Conservation (phyloP, 192 early-diverging fungal species). For the Podila verticillata region DNA sequence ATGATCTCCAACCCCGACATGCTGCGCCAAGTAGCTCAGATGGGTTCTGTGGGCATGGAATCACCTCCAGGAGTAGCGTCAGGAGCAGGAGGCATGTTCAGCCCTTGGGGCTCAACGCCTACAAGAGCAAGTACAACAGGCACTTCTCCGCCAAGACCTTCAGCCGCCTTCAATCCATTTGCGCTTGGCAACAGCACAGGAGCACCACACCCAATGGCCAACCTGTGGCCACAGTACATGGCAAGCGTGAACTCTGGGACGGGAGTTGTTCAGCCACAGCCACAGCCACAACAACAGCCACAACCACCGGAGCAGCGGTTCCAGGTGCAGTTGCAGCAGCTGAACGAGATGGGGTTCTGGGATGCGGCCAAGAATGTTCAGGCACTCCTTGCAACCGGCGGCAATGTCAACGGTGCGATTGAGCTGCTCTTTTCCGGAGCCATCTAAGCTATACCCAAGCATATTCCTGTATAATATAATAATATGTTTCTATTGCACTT, state of each 20-base stretch:
- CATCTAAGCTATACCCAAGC: constrained; percentile 12
- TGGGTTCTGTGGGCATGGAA: constrained; percentile 52
- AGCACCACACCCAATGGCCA: constrained; percentile 16
- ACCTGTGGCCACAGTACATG: constrained; percentile 12
- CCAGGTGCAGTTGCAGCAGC: constrained; percentile 79
- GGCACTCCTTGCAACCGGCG: constrained; percentile 78
- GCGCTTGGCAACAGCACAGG: constrained; percentile 14
- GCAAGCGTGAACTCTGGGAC: constrained; percentile 7
- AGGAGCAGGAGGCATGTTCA: not conserved
- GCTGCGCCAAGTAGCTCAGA: constrained; percentile 73
- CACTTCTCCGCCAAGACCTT: constrained; percentile 5
- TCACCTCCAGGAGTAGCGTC: constrained; percentile 1
- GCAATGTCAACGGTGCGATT: constrained; percentile 93
- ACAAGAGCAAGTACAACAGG: constrained; percentile 7
- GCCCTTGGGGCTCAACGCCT: constrained; percentile 13
- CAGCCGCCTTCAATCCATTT: constrained; percentile 50
- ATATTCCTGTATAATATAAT: not conserved
- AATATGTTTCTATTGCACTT: not conserved
- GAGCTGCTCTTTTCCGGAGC: constrained; percentile 73
- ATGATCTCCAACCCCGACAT: constrained; percentile 88
- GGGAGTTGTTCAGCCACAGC: constrained; percentile 11
- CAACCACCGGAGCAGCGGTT: constrained; percentile 68
- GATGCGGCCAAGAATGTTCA: constrained; percentile 89
- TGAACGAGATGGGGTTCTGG: constrained; percentile 97
- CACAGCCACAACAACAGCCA: constrained; percentile 2